Percentiles rank a stretch among this genome's conserved stretches.
phyloP scores from a whole-genome alignment of 768 basidiomycete genomes.

The Serpula lacrymans region DNA sequence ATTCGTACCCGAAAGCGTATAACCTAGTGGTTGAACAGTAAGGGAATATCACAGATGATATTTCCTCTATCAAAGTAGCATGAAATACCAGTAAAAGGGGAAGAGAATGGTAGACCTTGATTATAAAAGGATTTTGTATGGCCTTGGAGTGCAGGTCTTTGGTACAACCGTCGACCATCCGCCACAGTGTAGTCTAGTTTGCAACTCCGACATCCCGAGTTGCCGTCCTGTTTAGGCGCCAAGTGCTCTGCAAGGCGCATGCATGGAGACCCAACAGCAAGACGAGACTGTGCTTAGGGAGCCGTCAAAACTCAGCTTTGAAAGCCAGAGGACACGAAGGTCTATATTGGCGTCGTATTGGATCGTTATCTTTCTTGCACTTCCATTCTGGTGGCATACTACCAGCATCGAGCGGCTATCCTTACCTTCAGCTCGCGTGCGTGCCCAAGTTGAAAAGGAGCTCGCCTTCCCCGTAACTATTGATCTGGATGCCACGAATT shows the following conservation, averaged over 20 bases:
- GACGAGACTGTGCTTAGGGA: constrained; percentile 28
- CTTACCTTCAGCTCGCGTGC: constrained; percentile 62
- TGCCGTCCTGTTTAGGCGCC: constrained; percentile 2
- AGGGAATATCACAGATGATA: not conserved
- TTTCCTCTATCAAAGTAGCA: not conserved
- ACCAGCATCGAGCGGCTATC: constrained; percentile 86
- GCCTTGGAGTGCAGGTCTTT: too few relatives aligned
- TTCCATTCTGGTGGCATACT: constrained; percentile 93
- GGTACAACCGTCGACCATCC: too few relatives aligned
- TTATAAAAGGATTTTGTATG: too few relatives aligned
- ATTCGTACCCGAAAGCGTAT: not conserved
- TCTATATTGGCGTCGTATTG: constrained; percentile 76
- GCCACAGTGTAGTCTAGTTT: too few relatives aligned
- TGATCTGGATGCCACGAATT: constrained; percentile 31
- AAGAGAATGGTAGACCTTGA: too few relatives aligned
- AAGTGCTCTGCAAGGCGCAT: constrained; percentile 10
- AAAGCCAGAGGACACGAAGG: constrained; percentile 47
- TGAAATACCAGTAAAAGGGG: not conserved
- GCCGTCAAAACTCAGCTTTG: constrained; percentile 51
- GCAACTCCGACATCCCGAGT: constrained; percentile 27
- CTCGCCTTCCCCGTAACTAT: constrained; percentile 43
- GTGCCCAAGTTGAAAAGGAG: constrained; percentile 42
- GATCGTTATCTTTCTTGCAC: constrained; percentile 65
- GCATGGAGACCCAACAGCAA: constrained; percentile 13
- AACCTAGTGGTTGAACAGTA: not conserved